phyloP scores from a whole-genome alignment of 139 green algal species.

The Desmodesmus armatus region DNA sequence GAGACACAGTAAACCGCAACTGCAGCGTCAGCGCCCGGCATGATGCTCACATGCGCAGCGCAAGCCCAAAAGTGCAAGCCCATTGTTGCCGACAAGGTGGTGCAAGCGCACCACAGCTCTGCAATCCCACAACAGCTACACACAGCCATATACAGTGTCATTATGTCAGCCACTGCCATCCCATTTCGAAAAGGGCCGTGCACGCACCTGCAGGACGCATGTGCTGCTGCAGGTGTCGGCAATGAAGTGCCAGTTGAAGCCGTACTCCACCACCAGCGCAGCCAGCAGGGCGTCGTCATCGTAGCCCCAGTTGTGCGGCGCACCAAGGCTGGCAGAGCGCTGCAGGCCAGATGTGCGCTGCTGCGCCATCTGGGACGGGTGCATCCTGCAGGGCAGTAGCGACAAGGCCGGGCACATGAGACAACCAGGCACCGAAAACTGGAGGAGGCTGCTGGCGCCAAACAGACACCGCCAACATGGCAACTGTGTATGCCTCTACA shows the following conservation, averaged over 20 bases:
- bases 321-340: not conserved
- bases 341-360: not conserved
- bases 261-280: conserved; percentile 40
- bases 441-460: not conserved
- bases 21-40: too few relatives aligned
- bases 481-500: not conserved
- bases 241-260: conserved; percentile 47
- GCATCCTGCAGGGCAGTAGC: conserved; percentile 15
- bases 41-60: too few relatives aligned
- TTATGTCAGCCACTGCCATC: too few relatives aligned
- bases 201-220: conserved; percentile 22
- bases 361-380: not conserved
- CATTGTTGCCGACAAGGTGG: too few relatives aligned
- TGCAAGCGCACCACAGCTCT: too few relatives aligned
- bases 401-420: not conserved
- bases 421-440: not conserved
- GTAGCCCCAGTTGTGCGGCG: conserved; percentile 34
- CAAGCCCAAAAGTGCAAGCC: too few relatives aligned
- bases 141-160: too few relatives aligned
- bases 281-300: conserved; percentile 45
- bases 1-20: too few relatives aligned
- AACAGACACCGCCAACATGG: not conserved
- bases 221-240: conserved; percentile 40
- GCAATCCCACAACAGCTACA: too few relatives aligned
- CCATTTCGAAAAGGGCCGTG: too few relatives aligned